These are phyloP conservation scores for Pelomyxa schiedti DNA, from an alignment of 78 protist species.

Conservation along the genomic window DNA sequence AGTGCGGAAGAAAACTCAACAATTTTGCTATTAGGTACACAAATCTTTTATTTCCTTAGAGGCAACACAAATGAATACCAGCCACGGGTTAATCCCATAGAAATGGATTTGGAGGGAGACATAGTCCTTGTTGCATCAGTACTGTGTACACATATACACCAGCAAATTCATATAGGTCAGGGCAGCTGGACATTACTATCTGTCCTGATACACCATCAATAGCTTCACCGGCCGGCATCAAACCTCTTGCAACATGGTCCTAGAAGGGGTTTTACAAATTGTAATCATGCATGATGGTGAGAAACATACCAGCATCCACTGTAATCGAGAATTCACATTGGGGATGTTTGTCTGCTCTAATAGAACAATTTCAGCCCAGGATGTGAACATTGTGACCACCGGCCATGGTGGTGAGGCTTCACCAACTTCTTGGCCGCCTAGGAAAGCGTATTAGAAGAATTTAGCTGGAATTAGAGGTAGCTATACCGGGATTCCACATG, in stretches of 20 bases:
- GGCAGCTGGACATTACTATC: background rate
- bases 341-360: background rate
- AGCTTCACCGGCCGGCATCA: constrained; percentile 27
- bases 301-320: constrained; percentile 20
- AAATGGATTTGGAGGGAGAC: background rate
- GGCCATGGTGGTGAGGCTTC: constrained; percentile 19
- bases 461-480: too few species aligned
- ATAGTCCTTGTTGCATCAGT: constrained; percentile 12
- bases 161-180: constrained; percentile 28
- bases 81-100: too few species aligned
- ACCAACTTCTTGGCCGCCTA: constrained; percentile 3
- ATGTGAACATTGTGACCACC: constrained; percentile 15
- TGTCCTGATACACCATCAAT: constrained; percentile 11
- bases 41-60: too few species aligned
- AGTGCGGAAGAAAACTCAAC: too few species aligned
- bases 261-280: background rate
- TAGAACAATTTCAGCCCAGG: background rate
- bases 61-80: too few species aligned
- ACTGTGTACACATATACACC: constrained; percentile 9
- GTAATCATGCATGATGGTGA: too few species aligned
- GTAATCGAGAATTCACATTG: background rate
- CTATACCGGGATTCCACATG: constrained; percentile 10
- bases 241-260: constrained; percentile 4
- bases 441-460: too few species aligned
- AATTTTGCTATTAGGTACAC: too few species aligned